Conservation (phyloP, 306 rosid species). For the Trichosanthes truncata region DNA sequence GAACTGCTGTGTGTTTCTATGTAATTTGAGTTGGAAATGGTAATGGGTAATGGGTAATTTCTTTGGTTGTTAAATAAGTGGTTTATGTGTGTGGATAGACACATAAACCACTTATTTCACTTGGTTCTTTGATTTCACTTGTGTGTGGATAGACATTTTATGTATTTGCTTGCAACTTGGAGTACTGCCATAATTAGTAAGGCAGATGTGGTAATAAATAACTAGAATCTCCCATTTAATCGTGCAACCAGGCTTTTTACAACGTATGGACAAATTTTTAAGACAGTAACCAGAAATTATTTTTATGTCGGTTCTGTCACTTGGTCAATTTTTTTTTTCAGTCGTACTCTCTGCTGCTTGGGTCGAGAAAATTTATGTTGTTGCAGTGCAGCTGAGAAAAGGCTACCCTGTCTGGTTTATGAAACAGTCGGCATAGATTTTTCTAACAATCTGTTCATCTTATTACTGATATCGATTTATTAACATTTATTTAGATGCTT, state of each 20-base stretch:
- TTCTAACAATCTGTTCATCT: neutral
- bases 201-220: slow-evolving; percentile 7
- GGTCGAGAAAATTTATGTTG: neutral
- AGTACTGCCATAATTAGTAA: slow-evolving; percentile 6
- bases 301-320: neutral
- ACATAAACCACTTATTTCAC: no score
- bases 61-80: neutral
- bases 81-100: neutral
- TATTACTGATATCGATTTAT: neutral
- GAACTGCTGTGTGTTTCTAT: neutral
- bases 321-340: neutral
- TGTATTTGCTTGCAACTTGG: slow-evolving; percentile 1
- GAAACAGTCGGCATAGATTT: neutral
- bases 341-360: slow-evolving; percentile 3
- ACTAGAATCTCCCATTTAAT: slow-evolving; percentile 2
- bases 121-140: neutral
- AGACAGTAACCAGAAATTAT: slow-evolving; percentile 3
- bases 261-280: slow-evolving; percentile 1
- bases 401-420: slow-evolving; percentile 6
- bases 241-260: neutral
- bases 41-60: neutral
- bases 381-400: slow-evolving; percentile 2
- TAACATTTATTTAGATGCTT: neutral
- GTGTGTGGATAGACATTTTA: neutral
- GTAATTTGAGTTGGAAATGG: neutral